Evolutionary conservation across 805 yeast species (phyloP), one percentile per base, ranked within the genome.

Genomic region (Wickerhamomyces ciferrii): DNA sequence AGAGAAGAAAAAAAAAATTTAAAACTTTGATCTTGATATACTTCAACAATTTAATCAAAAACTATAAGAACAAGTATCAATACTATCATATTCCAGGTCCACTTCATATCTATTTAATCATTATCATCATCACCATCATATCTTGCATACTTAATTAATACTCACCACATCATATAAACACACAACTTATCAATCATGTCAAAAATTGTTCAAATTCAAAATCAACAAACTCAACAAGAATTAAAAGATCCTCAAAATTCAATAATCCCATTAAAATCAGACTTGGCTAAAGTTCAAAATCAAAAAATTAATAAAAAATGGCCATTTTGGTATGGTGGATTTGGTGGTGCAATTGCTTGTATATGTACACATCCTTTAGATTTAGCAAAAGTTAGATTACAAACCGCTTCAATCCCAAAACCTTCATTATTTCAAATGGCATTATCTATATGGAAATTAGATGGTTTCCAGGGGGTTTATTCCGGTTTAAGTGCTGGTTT

Each of bases 371-470:
- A 88, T 66, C 96, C 96, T 4, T 69, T 88, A 48, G 96, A 88
- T 62, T 70, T 88, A 39, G 94, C 96, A 2, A 88, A 88, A 59
- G 96, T 90, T 9, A 77, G 96, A 43, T 70, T 88, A 61, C 96
- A 88, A 62, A 84, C 96, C 0, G 90, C 95, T 3, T 60, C 75
- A 0, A 68, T 65, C 13, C 84, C 87, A 4, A 88, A 88, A 38
- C 84, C 79, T 46, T 71, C 81, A 0, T 70, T 88, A 52, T 60
- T 78, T 8, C 68, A 77, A 7, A 84, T 88, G 78, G 73, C 85
- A n/a, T 62, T 64, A 35, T 74, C 72, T 43, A 84, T 87, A 18
- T 65, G 81, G 24, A 71, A 66, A n/a, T 63, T 71, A 45, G 94
- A 87, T 62, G 95, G 88, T n/a, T 36, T 74, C 8, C 58, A 75